Evolutionary conservation across 129 eudicot species (phyloP).

Genomic region (Deinandra increscens): DNA sequence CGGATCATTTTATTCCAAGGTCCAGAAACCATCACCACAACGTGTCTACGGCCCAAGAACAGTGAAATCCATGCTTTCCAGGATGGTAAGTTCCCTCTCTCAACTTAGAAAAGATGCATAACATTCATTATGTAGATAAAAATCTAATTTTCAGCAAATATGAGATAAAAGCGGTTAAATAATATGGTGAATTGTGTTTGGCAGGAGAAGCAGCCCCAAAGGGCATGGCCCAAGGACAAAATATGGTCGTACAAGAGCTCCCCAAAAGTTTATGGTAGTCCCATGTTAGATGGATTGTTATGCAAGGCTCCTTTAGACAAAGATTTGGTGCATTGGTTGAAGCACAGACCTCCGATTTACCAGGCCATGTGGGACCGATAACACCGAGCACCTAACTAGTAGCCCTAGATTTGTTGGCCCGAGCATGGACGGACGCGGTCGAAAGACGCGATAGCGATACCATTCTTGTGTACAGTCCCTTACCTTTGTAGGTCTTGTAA

Average conservation of each 20-base stretch:
- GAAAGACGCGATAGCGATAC: conserved; percentile 27
- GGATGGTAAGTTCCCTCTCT: conserved; percentile 59
- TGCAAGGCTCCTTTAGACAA: conserved; percentile 56
- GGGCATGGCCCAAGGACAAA: conserved; percentile 85
- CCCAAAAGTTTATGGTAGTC: conserved; percentile 73
- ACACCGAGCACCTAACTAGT: conserved; percentile 16
- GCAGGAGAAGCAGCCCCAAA: conserved; percentile 92
- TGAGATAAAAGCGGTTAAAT: background rate
- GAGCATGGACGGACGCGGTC: conserved; percentile 11
- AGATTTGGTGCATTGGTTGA: conserved; percentile 86
- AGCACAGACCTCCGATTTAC: conserved; percentile 75
- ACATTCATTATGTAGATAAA: no score
- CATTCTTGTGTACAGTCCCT: conserved; percentile 86
- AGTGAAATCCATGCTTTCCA: conserved; percentile 69
- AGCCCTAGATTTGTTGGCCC: conserved; percentile 28
- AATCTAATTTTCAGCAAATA: no score
- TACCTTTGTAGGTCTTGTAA: conserved; percentile 45
- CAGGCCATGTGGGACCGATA: conserved; percentile 91
- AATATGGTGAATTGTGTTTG: background rate
- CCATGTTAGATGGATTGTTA: conserved; percentile 83
- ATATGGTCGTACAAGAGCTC: conserved; percentile 75
- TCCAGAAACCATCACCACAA: conserved; percentile 73
- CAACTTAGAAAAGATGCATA: background rate
- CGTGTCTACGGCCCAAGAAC: conserved; percentile 91
- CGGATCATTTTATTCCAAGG: conserved; percentile 83